A percentile compares a stretch with the other conserved stretches of the same genome.
phyloP scores from a whole-genome alignment of 2,329 filamentous ascomycete species.

The Zymoseptoria passerinii region DNA sequence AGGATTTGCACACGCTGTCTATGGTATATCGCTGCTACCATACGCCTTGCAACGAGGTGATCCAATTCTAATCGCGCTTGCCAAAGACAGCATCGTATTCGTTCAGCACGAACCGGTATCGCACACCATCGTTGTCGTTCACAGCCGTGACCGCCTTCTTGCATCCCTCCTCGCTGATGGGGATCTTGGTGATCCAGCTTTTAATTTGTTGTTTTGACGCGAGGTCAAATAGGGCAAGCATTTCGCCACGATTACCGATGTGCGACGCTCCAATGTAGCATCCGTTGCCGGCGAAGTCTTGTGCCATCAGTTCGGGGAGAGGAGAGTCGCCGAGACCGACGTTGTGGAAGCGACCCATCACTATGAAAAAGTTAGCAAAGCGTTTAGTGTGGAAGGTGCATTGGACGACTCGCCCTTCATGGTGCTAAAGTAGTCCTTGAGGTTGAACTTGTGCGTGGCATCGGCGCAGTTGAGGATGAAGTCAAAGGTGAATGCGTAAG shows the following conservation, averaged over 20 bases:
- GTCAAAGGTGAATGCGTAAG: constrained; percentile 56
- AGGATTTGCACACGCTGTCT: neutral
- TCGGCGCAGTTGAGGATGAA: constrained; percentile 69
- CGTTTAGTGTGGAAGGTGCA: neutral
- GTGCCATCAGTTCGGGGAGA: constrained; percentile 52
- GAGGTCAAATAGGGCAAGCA: constrained; percentile 45
- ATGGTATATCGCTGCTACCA: neutral
- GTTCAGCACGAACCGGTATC: constrained; percentile 63
- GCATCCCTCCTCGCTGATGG: constrained; percentile 62
- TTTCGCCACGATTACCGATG: constrained; percentile 41
- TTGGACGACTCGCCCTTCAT: constrained; percentile 45
- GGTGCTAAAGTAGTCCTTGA: constrained; percentile 60
- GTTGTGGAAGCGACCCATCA: constrained; percentile 71
- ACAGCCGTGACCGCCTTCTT: constrained; percentile 62
- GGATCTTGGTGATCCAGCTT: constrained; percentile 55
- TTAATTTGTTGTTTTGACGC: constrained; percentile 45
- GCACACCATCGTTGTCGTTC: constrained; percentile 58
- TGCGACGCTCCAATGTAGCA: constrained; percentile 45
- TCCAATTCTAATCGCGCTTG: constrained; percentile 30
- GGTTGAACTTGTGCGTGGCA: constrained; percentile 59
- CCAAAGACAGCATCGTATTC: constrained; percentile 62
- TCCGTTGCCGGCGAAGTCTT: constrained; percentile 68
- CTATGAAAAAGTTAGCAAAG: constrained; percentile 21
- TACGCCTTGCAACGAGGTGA: neutral
- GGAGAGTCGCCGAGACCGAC: constrained; percentile 72